These are phyloP conservation scores for Mycena latifolia DNA, from an alignment of 768 basidiomycete genomes.

Conservation along the genomic window DNA sequence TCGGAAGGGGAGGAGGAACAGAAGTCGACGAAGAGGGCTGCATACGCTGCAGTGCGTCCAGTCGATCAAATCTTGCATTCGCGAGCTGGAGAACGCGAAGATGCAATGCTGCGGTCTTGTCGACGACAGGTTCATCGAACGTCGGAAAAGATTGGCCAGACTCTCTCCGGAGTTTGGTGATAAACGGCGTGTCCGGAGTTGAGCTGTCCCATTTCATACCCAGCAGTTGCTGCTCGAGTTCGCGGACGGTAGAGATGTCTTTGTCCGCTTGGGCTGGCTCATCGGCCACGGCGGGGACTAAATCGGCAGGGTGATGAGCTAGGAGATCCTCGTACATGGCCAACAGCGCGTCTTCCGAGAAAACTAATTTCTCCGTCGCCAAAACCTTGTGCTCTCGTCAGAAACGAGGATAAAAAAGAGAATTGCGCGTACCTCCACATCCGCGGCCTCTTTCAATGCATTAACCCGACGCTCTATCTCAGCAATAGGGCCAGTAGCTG, in stretches of 20 bases:
- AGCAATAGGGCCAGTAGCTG: slow-evolving; percentile 28
- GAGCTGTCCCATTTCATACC: slow-evolving; percentile 15
- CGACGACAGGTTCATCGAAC: slow-evolving; percentile 3
- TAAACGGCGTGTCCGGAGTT: slow-evolving; percentile 16
- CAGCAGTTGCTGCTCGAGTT: slow-evolving; percentile 49
- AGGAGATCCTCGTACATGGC: slow-evolving; percentile 60
- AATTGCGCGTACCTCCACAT: slow-evolving; percentile 46
- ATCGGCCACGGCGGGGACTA: slow-evolving; percentile 22
- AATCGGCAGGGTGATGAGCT: slow-evolving; percentile 40
- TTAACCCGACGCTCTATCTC: slow-evolving; percentile 53
- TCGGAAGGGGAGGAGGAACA: slow-evolving; percentile 47
- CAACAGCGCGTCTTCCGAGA: slow-evolving; percentile 57
- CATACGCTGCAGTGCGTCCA: slow-evolving; percentile 39
- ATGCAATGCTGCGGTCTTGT: slow-evolving; percentile 40
- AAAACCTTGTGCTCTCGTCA: slow-evolving; percentile 42
- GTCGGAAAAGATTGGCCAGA: neutral
- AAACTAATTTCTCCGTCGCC: slow-evolving; percentile 47
- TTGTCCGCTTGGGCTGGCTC: slow-evolving; percentile 42
- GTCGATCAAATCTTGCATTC: slow-evolving; percentile 48
- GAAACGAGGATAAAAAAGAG: neutral
- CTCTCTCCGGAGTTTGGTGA: slow-evolving; percentile 16
- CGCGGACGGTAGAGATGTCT: slow-evolving; percentile 50
- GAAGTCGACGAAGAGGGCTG: slow-evolving; percentile 22
- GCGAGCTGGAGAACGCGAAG: slow-evolving; percentile 50
- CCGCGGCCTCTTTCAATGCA: slow-evolving; percentile 50